Percentiles rank a stretch among this genome's conserved stretches.
phyloP scores from a whole-genome alignment of 1,139 yeast species.

The Kazachstania sp. region DNA sequence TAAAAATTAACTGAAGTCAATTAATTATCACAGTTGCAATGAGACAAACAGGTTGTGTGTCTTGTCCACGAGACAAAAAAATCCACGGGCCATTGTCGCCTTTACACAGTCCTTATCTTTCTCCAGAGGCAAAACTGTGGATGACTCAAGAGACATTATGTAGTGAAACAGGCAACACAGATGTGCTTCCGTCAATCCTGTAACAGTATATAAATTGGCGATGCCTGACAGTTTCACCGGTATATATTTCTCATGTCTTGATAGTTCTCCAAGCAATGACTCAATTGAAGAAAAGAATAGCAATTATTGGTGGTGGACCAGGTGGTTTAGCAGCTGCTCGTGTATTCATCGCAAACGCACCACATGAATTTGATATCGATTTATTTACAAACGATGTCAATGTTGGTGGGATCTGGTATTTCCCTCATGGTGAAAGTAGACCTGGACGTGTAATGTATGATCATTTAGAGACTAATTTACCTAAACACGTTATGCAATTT shows the following conservation, averaged over 20 bases:
- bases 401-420: constrained; percentile 29
- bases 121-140: too few relatives aligned
- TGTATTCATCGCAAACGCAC: constrained; percentile 21
- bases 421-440: constrained; percentile 16
- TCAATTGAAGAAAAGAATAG: constrained; percentile 10
- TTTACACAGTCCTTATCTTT: too few relatives aligned
- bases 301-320: constrained; percentile 30
- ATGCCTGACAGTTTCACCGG: too few relatives aligned
- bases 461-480: constrained; percentile 25
- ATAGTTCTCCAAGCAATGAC: not conserved
- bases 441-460: constrained; percentile 25
- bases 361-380: constrained; percentile 14
- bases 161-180: too few relatives aligned
- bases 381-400: constrained; percentile 18
- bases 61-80: too few relatives aligned
- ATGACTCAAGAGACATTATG: too few relatives aligned
- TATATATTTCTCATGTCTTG: too few relatives aligned
- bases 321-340: constrained; percentile 28
- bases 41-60: not conserved
- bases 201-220: too few relatives aligned
- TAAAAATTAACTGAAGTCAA: too few relatives aligned
- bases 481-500: constrained; percentile 26
- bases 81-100: too few relatives aligned
- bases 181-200: too few relatives aligned
- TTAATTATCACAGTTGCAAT: not conserved